phyloP scores from a whole-genome alignment of 164 flowering plant species.

The Taxillus chinensis region DNA sequence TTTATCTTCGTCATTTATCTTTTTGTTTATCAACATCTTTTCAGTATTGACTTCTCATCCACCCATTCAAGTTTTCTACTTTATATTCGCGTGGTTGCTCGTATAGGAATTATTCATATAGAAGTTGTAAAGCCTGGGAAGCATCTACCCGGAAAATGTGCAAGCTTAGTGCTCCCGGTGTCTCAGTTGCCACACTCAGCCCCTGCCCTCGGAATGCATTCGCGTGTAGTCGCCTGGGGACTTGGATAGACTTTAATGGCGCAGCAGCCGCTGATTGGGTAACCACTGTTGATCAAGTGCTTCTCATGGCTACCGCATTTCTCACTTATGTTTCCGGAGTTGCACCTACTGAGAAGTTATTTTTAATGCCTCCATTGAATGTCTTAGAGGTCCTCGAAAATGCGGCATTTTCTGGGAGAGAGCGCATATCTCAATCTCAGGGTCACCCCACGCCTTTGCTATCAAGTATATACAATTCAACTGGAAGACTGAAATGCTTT shows the following conservation, averaged over 20 bases:
- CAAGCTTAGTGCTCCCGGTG: slow-evolving; percentile 9
- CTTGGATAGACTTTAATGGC: slow-evolving; percentile 33
- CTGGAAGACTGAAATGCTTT: no score
- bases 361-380: slow-evolving; percentile 15
- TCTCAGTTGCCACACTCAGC: slow-evolving; percentile 10
- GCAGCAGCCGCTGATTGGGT: slow-evolving; percentile 40
- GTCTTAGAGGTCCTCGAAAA: slow-evolving; percentile 15
- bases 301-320: slow-evolving; percentile 52
- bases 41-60: no score
- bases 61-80: background rate
- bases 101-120: slow-evolving; percentile 19
- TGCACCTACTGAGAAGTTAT: slow-evolving; percentile 34
- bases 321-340: slow-evolving; percentile 88
- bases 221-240: slow-evolving; percentile 41
- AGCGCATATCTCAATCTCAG: slow-evolving; percentile 3
- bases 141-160: slow-evolving; percentile 11
- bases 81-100: background rate
- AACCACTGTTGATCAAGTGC: slow-evolving; percentile 58
- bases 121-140: slow-evolving; percentile 11
- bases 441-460: no score
- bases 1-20: no score
- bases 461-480: no score
- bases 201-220: slow-evolving; percentile 10
- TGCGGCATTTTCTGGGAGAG: slow-evolving; percentile 51
- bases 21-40: background rate